These are phyloP conservation scores for Candida tunisiensis DNA, from an alignment of 1,139 yeast genomes.

Conservation along the genomic window DNA sequence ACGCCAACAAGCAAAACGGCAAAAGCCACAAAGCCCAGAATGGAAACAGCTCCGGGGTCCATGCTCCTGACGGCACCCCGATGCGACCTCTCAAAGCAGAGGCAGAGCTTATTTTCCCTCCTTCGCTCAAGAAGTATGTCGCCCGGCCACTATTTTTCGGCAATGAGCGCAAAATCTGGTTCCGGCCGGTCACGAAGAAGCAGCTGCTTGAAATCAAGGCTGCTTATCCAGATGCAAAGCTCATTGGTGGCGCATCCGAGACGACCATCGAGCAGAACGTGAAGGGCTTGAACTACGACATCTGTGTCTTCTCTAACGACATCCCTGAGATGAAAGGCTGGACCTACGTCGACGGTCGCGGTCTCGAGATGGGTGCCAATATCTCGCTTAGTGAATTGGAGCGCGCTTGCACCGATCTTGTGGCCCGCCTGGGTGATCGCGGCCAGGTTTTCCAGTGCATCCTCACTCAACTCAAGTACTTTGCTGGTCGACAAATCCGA, in stretches of 20 bases:
- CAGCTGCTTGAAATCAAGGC: constrained; percentile 21
- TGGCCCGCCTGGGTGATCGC: constrained; percentile 7
- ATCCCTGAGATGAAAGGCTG: constrained; percentile 21
- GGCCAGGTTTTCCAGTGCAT: constrained; percentile 22
- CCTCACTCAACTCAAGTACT: constrained; percentile 25
- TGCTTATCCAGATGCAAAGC: constrained; percentile 21
- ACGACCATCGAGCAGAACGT: constrained; percentile 28
- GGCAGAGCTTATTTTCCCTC: constrained; percentile 25
- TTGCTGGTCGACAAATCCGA: constrained; percentile 31
- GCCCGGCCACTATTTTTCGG: constrained; percentile 21
- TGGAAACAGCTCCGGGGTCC: constrained; percentile 6
- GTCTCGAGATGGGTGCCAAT: constrained; percentile 25
- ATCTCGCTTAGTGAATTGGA: constrained; percentile 24
- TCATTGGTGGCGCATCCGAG: constrained; percentile 32
- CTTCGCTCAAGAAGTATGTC: constrained; percentile 15
- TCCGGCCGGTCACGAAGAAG: constrained; percentile 23
- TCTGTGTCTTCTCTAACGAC: constrained; percentile 24
- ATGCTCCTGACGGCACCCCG: constrained; percentile 20
- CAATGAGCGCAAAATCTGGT: constrained; percentile 22
- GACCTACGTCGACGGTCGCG: constrained; percentile 19
- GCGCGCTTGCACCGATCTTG: constrained; percentile 16
- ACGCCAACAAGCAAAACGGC: constrained; percentile 1
- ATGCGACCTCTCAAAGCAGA: constrained; percentile 21
- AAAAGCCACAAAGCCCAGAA: constrained; percentile 1
- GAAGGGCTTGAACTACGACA: constrained; percentile 24